A percentile compares a stretch with the other conserved stretches of the same genome.
These are phyloP conservation scores for Coleophoma cylindrospora DNA, from an alignment of 2,329 filamentous ascomycete species.

Conservation along the genomic window DNA sequence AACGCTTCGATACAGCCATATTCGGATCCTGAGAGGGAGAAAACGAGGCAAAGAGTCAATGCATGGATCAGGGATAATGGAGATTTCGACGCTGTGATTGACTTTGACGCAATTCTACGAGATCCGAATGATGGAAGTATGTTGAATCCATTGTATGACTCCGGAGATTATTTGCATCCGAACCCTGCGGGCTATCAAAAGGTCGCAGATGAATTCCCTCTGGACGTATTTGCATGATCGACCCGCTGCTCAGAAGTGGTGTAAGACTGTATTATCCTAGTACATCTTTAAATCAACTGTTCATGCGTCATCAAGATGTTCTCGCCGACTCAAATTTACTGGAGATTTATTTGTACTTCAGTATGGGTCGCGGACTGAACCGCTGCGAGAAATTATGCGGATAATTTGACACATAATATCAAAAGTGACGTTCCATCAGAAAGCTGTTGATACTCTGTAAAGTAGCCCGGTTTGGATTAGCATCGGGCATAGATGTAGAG, in stretches of 20 bases:
- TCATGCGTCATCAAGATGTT: too few species aligned
- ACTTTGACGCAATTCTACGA: conserved; percentile 54
- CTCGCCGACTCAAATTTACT: too few species aligned
- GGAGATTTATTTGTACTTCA: too few species aligned
- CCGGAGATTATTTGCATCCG: conserved; percentile 62
- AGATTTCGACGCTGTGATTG: conserved; percentile 54
- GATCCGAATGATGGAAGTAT: conserved; percentile 43
- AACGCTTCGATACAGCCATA: conserved; percentile 40
- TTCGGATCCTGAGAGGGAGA: conserved; percentile 46
- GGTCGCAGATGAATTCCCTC: conserved; percentile 52
- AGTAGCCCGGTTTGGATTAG: conserved; percentile 79
- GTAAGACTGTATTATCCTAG: too few species aligned
- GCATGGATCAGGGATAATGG: conserved; percentile 52
- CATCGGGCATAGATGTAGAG: conserved; percentile 70
- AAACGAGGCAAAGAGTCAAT: conserved; percentile 53
- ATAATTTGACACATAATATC: too few species aligned
- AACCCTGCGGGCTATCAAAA: conserved; percentile 54
- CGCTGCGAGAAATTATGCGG: too few species aligned
- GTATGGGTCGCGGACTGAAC: too few species aligned
- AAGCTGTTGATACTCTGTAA: conserved; percentile 90
- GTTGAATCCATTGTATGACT: conserved; percentile 46
- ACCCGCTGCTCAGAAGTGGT: neutral
- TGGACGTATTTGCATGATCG: conserved; percentile 41
- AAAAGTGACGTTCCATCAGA: conserved; percentile 51
- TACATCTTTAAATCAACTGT: too few species aligned